phyloP scores from a whole-genome alignment of 768 basidiomycete genomes.

The Leccinum disarticulatum region DNA sequence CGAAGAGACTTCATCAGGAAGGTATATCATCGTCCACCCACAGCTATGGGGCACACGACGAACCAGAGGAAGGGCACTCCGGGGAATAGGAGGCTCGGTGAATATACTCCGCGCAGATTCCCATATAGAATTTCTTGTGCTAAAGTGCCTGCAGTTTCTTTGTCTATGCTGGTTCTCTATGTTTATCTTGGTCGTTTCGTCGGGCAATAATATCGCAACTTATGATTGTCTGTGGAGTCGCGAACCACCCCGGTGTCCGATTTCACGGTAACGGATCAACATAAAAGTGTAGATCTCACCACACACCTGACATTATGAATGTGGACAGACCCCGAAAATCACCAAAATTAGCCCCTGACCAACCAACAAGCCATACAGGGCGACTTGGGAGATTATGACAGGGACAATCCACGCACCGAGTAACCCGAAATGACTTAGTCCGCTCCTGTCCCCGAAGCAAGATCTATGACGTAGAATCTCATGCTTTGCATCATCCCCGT shows the following conservation, averaged over 20 bases:
- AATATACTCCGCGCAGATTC: conserved; percentile 19
- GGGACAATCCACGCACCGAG: conserved; percentile 15
- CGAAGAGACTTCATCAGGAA: conserved; percentile 61
- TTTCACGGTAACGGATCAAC: conserved; percentile 26
- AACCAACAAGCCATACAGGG: conserved; percentile 22
- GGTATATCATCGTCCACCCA: conserved; percentile 26
- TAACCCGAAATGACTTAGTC: conserved; percentile 17
- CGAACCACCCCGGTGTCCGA: conserved; percentile 11
- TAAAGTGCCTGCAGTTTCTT: conserved; percentile 23
- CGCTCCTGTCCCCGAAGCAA: conserved; percentile 16
- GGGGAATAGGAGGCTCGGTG: conserved; percentile 33
- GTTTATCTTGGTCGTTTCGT: conserved; percentile 19
- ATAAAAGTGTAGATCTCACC: conserved; percentile 31
- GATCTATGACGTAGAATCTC: conserved; percentile 15
- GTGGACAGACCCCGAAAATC: conserved; percentile 10
- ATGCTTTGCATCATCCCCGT: conserved; percentile 24
- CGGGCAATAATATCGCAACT: conserved; percentile 20
- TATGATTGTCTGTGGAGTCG: conserved; percentile 15
- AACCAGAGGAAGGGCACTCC: conserved; percentile 33
- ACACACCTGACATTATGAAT: conserved; percentile 2
- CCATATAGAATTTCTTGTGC: conserved; percentile 37
- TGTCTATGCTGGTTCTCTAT: conserved; percentile 17
- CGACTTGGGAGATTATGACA: conserved; percentile 20
- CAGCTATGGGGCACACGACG: conserved; percentile 28
- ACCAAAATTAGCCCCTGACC: conserved; percentile 23